phyloP scores from a whole-genome alignment of 768 basidiomycete species.

The Chiua virens region DNA sequence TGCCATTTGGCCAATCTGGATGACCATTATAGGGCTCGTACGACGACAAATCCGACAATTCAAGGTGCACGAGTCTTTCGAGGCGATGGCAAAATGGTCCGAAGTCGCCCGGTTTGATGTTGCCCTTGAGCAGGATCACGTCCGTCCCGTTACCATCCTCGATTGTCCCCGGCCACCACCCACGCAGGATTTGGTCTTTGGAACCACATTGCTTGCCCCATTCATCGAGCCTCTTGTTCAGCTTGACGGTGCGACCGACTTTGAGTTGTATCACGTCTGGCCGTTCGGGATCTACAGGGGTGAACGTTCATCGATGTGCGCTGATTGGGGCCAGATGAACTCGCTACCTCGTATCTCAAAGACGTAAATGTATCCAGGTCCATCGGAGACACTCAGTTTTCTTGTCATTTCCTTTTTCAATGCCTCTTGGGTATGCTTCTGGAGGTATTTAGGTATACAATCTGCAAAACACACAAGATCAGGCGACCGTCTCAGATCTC shows the following conservation, averaged over 20 bases:
- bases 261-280: conserved; percentile 60
- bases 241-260: conserved; percentile 75
- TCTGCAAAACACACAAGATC: conserved; percentile 38
- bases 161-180: conserved; percentile 66
- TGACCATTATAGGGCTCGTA: conserved; percentile 61
- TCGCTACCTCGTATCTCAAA: conserved; percentile 72
- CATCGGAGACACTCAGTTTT: conserved; percentile 55
- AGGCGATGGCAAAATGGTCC: conserved; percentile 71
- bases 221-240: conserved; percentile 70
- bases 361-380: conserved; percentile 78
- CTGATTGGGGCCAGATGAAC: background rate
- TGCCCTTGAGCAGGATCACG: conserved; percentile 61
- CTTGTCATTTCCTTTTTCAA: conserved; percentile 54
- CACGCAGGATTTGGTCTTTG: conserved; percentile 70
- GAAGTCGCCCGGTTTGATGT: conserved; percentile 58
- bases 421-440: conserved; percentile 57
- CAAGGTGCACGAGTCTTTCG: conserved; percentile 79
- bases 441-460: conserved; percentile 70
- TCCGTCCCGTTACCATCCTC: conserved; percentile 37
- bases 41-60: conserved; percentile 66
- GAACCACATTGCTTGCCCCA: conserved; percentile 84
- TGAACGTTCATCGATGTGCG: conserved; percentile 10
- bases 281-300: conserved; percentile 29
- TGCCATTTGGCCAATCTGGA: conserved; percentile 43
- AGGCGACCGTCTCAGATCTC: conserved; percentile 3